phyloP scores from a whole-genome alignment of 2,329 filamentous ascomycete genomes.

The Hymenoscyphus occultus region DNA sequence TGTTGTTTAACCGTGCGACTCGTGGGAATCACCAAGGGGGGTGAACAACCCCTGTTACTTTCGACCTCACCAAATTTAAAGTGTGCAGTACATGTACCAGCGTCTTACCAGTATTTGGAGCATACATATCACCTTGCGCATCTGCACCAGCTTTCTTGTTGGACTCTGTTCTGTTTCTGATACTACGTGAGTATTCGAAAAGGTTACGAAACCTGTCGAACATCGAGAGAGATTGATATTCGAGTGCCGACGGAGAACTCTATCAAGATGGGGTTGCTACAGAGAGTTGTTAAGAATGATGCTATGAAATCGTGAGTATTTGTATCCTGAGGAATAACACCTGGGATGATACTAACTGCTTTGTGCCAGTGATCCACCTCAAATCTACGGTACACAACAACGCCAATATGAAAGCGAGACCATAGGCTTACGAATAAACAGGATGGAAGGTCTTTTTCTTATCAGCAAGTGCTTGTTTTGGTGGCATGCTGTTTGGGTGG shows the following conservation, averaged over 20 bases:
- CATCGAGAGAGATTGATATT: background rate
- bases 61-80: background rate
- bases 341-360: background rate
- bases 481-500: constrained; percentile 62
- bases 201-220: background rate
- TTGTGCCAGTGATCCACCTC: constrained; percentile 26
- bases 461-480: constrained; percentile 58
- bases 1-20: constrained; percentile 1
- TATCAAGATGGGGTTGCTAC: constrained; percentile 31
- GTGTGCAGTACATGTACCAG: background rate
- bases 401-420: background rate
- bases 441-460: constrained; percentile 65
- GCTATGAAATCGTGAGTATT: constrained; percentile 55
- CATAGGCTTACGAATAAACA: constrained; percentile 39
- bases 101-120: background rate
- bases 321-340: background rate
- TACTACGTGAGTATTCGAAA: background rate
- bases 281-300: constrained; percentile 53
- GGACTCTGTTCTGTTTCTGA: background rate
- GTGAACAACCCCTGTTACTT: background rate
- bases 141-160: background rate
- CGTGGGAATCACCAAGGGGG: background rate
- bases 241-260: background rate
- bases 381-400: constrained; percentile 28
- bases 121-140: background rate